A percentile compares a stretch with the other conserved stretches of the same genome.
Conservation (phyloP, 768 basidiomycete genomes). For the Hygrocybe coccinea region DNA sequence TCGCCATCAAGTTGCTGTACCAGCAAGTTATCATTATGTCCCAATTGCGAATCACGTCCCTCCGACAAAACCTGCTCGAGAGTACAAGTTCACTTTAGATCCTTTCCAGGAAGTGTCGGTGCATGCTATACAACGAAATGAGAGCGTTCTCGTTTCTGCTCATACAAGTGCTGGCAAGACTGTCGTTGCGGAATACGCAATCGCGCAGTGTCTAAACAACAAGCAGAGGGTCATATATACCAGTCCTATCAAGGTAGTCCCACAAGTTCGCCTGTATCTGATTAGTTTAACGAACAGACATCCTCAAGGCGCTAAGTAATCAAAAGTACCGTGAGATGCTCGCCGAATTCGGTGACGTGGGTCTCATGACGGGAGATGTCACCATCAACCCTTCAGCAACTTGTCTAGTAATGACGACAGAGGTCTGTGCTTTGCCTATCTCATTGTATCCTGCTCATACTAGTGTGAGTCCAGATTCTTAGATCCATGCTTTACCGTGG, state of each 20-base stretch:
- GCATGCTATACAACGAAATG: slow-evolving; percentile 92
- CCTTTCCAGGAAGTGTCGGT: slow-evolving; percentile 96
- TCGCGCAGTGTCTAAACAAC: slow-evolving; percentile 89
- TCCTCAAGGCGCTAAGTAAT: slow-evolving; percentile 84
- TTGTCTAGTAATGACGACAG: slow-evolving; percentile 98
- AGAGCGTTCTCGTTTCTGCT: slow-evolving; percentile 95
- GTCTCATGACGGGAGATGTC: slow-evolving; percentile 98
- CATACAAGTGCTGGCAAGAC: slow-evolving; percentile 99
- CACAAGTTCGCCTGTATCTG: neutral
- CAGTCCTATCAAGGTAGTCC: slow-evolving; percentile 90
- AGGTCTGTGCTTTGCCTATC: slow-evolving; percentile 48
- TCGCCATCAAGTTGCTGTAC: slow-evolving; percentile 93
- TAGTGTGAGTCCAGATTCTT: slow-evolving; percentile 63
- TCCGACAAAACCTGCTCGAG: slow-evolving; percentile 81
- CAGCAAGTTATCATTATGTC: slow-evolving; percentile 83
- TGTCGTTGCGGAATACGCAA: slow-evolving; percentile 98
- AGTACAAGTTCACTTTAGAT: slow-evolving; percentile 95
- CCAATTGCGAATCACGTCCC: slow-evolving; percentile 91
- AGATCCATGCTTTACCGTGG: slow-evolving; percentile 98
- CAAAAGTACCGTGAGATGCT: slow-evolving; percentile 99
- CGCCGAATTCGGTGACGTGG: slow-evolving; percentile 96
- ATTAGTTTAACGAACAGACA: neutral
- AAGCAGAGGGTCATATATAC: slow-evolving; percentile 98
- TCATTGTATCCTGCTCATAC: neutral
- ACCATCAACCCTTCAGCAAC: slow-evolving; percentile 97